Conservation (phyloP, 192 early-diverging fungal species). For the Mycoemilia scoparia region DNA sequence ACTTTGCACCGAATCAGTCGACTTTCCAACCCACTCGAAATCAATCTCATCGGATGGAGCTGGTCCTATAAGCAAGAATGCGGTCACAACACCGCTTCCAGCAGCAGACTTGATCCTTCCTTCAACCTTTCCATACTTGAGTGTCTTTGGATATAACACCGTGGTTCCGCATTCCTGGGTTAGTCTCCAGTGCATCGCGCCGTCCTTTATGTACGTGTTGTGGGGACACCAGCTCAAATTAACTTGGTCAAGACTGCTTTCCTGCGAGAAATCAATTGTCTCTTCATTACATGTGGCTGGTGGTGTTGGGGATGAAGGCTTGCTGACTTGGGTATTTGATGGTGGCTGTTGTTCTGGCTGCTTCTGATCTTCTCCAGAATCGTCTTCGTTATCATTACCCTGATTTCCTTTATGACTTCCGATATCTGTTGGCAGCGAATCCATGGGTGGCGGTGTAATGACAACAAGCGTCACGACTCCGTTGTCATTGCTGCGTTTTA, state of each 20-base stretch:
- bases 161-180: conserved; percentile 22
- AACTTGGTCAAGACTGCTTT: conserved; percentile 5
- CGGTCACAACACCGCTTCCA: conserved; percentile 28
- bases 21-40: conserved; percentile 40
- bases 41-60: conserved; percentile 39
- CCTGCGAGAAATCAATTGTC: no score
- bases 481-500: no score
- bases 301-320: no score
- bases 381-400: no score
- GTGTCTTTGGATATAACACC: conserved; percentile 22
- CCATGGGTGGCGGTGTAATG: no score
- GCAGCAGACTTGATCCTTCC: conserved; percentile 11
- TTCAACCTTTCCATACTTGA: conserved; percentile 17
- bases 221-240: conserved; percentile 24
- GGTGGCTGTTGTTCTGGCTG: no score
- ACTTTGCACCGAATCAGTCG: conserved; percentile 22
- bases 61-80: conserved; percentile 26
- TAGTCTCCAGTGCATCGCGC: conserved; percentile 16
- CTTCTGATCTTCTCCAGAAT: no score
- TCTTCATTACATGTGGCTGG: no score
- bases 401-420: no score
- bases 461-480: no score
- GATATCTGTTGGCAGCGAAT: no score
- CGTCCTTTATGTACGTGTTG: conserved; percentile 16
- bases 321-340: no score